Base-by-base conservation (phyloP, 129 eudicot genomes). In the Flaveria sonorensis region DNA sequence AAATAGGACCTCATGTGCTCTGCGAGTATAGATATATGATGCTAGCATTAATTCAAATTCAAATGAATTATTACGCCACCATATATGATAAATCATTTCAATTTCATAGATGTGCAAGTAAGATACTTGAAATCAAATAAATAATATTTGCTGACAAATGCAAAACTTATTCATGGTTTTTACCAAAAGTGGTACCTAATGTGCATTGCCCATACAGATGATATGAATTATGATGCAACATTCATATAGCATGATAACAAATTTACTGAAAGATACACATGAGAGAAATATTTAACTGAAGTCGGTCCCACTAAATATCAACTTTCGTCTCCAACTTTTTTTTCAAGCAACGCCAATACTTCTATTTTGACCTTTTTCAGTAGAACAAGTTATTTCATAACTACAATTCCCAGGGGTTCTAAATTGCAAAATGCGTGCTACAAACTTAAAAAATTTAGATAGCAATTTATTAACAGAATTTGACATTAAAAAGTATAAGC, bases 171-270 rank as follows among this genome's bases (percentile, higher is more conserved):
- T 39, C 24, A 14, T 71, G 46, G 28, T 45, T 74, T 60, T 69
- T 16, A 60, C 39, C 28, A 45, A 59, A 14, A 45, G 30, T 18
- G 28, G 60, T 9, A 61, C 1, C 30, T 24, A 74, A 61, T 7
- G 60, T 74, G 60, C 30, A 23, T 60, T 10, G 30, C 28, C 32
- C 7, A 10, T 46, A 61, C 13, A 65, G 4, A 14, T 3, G 18
- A 12, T 14, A 48, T n/a, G n/a, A n/a, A n/a, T n/a, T n/a, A n/a
- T 48, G n/a, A 32, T 36, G 55, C 40, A 68, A 77, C 74, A 66
- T 40, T 39, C 66, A 66, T 51, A 39, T 77, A 39, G 55, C 74
- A 66, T 52, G 81, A 66, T 39, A 21, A 13, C 7, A 20, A 73
- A 7, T 55, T 55, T 40, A 39, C 20, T 42, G 21, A 60, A 56